Evolutionary conservation across 805 yeast species (phyloP), one percentile per base, ranked within the genome.

Genomic region (Yamadazyma ubonensis): DNA sequence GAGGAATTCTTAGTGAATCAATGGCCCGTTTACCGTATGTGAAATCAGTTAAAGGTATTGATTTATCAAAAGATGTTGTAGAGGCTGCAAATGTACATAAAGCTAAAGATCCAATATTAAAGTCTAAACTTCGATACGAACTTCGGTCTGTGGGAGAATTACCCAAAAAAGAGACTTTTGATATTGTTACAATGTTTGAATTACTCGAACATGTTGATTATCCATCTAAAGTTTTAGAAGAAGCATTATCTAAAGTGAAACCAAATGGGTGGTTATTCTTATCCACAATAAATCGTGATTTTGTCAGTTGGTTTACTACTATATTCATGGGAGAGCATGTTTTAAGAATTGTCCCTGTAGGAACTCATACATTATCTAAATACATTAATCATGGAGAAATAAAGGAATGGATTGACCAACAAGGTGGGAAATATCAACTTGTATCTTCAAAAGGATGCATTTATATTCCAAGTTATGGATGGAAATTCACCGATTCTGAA

Each of bases 191-290:
- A 1, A 77, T 90, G 78, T 87, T 91, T 73, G 99, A 93, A 59
- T 81, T 93, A 78, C 70, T 93, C 26, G 99, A 93, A 59, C 99
- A 93, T 58, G 97, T 93, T 3, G 87, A 86, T 42, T 75, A 78
- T 44, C 99, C 99, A 0, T 64, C 86, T 0, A 78, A 75, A 38
- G 83, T 90, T 11, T 61, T 93, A 40, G 59, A 69, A n/a, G 76
- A 75, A 35, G 95, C 95, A 0, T 68, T 89, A 57, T 53, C 65
- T 26, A 78, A 79, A 44, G 81, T 91, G 26, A 76, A 78, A 41
- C 83, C 82, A 0, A 91, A 90, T 6, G 98, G 99, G 21, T 78
- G 85, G 71, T 57, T 91, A 23, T 88, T 93, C 54, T 55, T 90
- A 38, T 88, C 96, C 27, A 93, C 99, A 0, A 93, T 93, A 42